Base-by-base conservation (phyloP, 2,329 filamentous ascomycete species). In the Lachnum nothofagi region DNA sequence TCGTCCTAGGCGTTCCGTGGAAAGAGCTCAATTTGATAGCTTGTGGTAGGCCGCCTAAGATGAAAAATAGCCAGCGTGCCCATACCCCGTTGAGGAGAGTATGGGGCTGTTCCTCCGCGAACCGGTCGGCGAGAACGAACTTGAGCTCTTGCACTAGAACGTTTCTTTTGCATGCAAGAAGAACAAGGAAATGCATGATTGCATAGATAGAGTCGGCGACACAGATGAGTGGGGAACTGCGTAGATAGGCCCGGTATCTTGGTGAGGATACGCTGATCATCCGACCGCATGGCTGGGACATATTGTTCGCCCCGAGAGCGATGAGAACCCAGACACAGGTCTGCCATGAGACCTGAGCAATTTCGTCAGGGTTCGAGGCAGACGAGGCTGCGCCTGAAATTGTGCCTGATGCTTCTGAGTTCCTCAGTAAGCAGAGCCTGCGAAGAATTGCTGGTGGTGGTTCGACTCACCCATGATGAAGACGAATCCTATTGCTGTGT, bases 311-410 rank as follows among this genome's bases (percentile, higher is more conserved):
- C 3, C 47, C 56, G 9, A 59, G 41, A 17, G 52, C 40, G 1
- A 57, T 20, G 0, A 60, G 44, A 1, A 44, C 48, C 54, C 52
- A 60, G 44, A 56, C 53, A 17, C 50, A 42, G 3, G 48, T 50
- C 38, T 59, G 51, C 57, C 56, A 59, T 25, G 47, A 48, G 20
- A 46, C 44, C n/a, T 22, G 17, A 24, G n/a, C 12, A 9, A 22
- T 22, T 9, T 40, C 16, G 4, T 40, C 38, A 29, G 25, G n/a
- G n/a, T n/a, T n/a, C n/a, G n/a, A n/a, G n/a, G n/a, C n/a, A n/a
- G n/a, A n/a, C n/a, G n/a, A n/a, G n/a, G n/a, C n/a, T n/a, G n/a
- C n/a, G n/a, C n/a, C n/a, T n/a, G n/a, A n/a, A n/a, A n/a, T n/a
- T n/a, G n/a, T n/a, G n/a, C n/a, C n/a, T n/a, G n/a, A n/a, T n/a